Conservation (phyloP, 2,329 filamentous ascomycete genomes). For the Clarireedia sp. region DNA sequence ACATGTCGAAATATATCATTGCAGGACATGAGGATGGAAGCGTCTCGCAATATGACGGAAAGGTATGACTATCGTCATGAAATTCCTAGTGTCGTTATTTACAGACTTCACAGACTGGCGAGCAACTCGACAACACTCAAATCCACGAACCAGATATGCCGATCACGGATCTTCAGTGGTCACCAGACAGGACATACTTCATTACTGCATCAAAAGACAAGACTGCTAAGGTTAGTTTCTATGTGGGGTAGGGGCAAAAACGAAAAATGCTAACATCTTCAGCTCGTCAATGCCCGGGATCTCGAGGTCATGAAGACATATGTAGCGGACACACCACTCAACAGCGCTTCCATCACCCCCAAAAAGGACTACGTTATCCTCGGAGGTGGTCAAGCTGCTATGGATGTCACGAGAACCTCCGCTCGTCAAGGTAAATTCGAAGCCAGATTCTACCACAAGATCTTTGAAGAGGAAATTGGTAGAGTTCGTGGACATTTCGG, state of each 20-base stretch:
- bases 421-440: slow-evolving; percentile 98
- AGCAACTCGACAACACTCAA: slow-evolving; percentile 70
- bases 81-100: slow-evolving; percentile 9
- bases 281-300: slow-evolving; percentile 77
- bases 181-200: slow-evolving; percentile 89
- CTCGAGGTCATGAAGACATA: slow-evolving; percentile 93
- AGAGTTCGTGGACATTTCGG: slow-evolving; percentile 96
- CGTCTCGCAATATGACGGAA: slow-evolving; percentile 83
- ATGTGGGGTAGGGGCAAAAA: neutral
- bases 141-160: slow-evolving; percentile 74
- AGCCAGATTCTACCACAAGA: slow-evolving; percentile 98
- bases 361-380: slow-evolving; percentile 98
- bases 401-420: slow-evolving; percentile 90
- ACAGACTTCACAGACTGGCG: slow-evolving; percentile 52
- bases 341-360: slow-evolving; percentile 86
- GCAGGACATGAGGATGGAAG: slow-evolving; percentile 95
- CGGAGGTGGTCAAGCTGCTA: slow-evolving; percentile 94
- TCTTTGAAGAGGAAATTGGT: slow-evolving; percentile 98
- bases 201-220: slow-evolving; percentile 99
- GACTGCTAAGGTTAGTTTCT: slow-evolving; percentile 65
- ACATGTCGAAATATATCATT: slow-evolving; percentile 91
- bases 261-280: slow-evolving; percentile 10
- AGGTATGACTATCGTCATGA: slow-evolving; percentile 43
- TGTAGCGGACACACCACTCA: slow-evolving; percentile 84
- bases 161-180: slow-evolving; percentile 91